Evolutionary conservation across 208 protist species (phyloP).

Genomic region (Leishmania martiniquensis): DNA sequence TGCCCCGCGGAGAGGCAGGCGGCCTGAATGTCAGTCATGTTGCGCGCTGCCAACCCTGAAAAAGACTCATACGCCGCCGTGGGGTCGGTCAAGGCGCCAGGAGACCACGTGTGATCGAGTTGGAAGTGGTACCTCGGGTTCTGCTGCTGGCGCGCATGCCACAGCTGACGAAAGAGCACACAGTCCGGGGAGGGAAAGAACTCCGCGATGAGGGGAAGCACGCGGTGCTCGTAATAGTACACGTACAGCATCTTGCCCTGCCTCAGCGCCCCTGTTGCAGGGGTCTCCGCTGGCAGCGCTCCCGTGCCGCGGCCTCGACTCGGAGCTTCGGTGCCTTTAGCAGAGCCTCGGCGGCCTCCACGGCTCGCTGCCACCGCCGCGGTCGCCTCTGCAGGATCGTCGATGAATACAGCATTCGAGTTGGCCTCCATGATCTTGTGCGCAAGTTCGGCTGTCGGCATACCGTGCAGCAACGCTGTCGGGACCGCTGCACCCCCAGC

Average conservation of each 20-base stretch:
- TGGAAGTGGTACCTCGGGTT: conserved; percentile 68
- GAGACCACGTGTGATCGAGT: conserved; percentile 41
- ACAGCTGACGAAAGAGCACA: conserved; percentile 58
- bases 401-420: conserved; percentile 17
- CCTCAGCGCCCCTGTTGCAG: conserved; percentile 13
- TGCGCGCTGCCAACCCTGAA: conserved; percentile 8
- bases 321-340: background rate
- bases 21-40: conserved; percentile 26
- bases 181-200: conserved; percentile 49
- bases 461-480: conserved; percentile 17
- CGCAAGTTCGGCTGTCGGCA: conserved; percentile 10
- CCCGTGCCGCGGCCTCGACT: background rate
- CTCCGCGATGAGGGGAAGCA: conserved; percentile 47
- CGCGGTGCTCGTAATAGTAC: conserved; percentile 56
- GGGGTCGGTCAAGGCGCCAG: conserved; percentile 47
- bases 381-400: conserved; percentile 12
- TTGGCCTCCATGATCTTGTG: conserved; percentile 6
- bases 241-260: conserved; percentile 13
- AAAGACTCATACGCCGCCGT: conserved; percentile 39
- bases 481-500: background rate
- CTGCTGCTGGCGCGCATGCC: conserved; percentile 37
- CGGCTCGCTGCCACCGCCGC: conserved; percentile 19
- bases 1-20: conserved; percentile 11
- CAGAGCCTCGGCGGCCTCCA: background rate
- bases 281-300: background rate